phyloP scores from a whole-genome alignment of 75 land plant genomes.

The Pinus tabuliformis region DNA sequence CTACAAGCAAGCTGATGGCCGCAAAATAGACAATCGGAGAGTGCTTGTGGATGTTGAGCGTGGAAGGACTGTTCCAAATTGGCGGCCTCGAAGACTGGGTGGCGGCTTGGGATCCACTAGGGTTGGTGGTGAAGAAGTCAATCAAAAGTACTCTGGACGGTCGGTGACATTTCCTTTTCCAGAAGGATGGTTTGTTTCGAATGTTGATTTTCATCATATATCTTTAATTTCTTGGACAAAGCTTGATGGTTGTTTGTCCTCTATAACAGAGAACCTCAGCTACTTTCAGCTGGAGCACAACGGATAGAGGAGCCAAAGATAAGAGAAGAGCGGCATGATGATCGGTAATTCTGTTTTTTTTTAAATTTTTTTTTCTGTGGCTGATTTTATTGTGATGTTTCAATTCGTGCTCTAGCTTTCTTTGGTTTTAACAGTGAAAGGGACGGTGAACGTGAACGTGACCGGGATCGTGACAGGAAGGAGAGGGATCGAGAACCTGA shows the following conservation, averaged over 20 bases:
- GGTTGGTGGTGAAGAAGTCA: slow-evolving; percentile 93
- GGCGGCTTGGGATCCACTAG: slow-evolving; percentile 98
- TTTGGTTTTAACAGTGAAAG: slow-evolving; percentile 8
- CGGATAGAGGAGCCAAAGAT: slow-evolving; percentile 75
- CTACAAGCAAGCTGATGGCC: slow-evolving; percentile 98
- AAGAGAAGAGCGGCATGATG: slow-evolving; percentile 62
- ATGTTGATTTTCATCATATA: neutral
- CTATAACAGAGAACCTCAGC: slow-evolving; percentile 57
- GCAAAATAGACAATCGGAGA: slow-evolving; percentile 89
- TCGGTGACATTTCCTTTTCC: slow-evolving; percentile 15
- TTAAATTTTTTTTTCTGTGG: too few species aligned
- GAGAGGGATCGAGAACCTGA: slow-evolving; percentile 51
- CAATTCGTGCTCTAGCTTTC: neutral
- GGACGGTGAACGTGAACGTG: slow-evolving; percentile 42
- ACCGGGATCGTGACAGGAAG: slow-evolving; percentile 29
- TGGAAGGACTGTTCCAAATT: slow-evolving; percentile 97
- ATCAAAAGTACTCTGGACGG: slow-evolving; percentile 88
- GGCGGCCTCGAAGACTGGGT: slow-evolving; percentile 96
- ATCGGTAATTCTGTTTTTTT: slow-evolving; percentile 38
- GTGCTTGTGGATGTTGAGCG: slow-evolving; percentile 99
- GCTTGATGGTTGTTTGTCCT: neutral
- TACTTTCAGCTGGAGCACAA: slow-evolving; percentile 42
- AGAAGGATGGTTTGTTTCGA: neutral
- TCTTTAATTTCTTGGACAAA: neutral
- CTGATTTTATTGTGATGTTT: neutral